Evolutionary conservation across 345 rosid genomes (phyloP).

Genomic region (Citrus hindsii): DNA sequence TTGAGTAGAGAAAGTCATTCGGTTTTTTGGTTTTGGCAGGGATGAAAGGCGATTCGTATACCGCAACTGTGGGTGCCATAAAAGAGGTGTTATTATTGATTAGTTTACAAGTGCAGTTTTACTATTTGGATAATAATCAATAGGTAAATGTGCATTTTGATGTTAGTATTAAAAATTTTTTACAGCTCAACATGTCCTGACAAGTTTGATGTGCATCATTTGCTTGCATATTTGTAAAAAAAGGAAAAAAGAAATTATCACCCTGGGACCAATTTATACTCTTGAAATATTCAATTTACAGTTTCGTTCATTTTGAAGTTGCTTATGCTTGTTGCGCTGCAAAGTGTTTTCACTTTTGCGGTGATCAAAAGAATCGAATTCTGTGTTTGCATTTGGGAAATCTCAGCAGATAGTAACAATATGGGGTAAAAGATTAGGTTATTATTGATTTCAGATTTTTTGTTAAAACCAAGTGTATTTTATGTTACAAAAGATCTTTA

Average conservation of each 20-base stretch:
- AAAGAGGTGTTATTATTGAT: neutral
- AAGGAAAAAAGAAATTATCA: neutral
- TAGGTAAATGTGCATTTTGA: conserved; percentile 16
- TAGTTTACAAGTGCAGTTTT: neutral
- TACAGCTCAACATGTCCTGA: neutral
- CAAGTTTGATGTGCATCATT: conserved; percentile 4
- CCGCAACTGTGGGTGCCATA: neutral
- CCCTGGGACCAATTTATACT: neutral
- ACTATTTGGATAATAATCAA: neutral
- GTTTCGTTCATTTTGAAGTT: neutral
- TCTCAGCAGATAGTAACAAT: neutral
- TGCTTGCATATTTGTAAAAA: conserved; percentile 4
- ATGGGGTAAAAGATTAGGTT: too few species aligned
- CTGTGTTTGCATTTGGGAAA: neutral
- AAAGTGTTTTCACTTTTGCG: neutral
- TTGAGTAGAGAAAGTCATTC: neutral
- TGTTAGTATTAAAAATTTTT: conserved; percentile 2
- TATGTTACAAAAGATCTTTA: too few species aligned
- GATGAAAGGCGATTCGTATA: neutral
- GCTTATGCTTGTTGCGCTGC: neutral
- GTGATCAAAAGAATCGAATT: neutral
- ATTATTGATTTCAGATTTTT: too few species aligned
- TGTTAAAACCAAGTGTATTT: too few species aligned
- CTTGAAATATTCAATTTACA: neutral
- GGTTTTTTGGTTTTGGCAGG: neutral